Evolutionary conservation across 192 early-diverging fungal species (phyloP).

Genomic region (Spinellus fusiger): DNA sequence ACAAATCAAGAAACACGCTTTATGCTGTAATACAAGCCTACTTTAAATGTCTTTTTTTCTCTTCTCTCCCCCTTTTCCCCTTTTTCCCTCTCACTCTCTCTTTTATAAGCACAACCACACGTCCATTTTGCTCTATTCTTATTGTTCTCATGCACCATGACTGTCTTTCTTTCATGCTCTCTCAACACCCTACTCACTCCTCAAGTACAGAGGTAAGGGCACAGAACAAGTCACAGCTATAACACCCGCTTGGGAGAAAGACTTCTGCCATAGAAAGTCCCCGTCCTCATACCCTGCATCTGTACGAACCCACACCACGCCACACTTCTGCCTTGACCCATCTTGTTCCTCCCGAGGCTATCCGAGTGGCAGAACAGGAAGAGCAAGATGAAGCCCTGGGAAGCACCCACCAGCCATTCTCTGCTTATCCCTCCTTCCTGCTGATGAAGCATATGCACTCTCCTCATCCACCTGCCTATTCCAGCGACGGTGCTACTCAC

Average conservation of each 20-base stretch:
- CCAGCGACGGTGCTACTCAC: neutral
- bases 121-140: too few relatives aligned
- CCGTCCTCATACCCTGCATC: neutral
- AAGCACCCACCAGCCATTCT: conserved; percentile 11
- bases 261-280: neutral
- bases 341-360: conserved; percentile 27
- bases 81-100: too few relatives aligned
- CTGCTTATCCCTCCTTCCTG: conserved; percentile 14
- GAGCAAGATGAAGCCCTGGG: conserved; percentile 25
- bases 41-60: too few relatives aligned
- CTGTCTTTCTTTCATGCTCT: too few relatives aligned
- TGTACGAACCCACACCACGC: neutral
- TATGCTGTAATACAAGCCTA: too few relatives aligned
- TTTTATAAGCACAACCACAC: too few relatives aligned
- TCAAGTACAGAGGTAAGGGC: neutral
- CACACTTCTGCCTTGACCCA: conserved; percentile 49
- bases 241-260: neutral
- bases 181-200: neutral
- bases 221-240: too few relatives aligned
- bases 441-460: conserved; percentile 16
- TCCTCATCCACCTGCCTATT: neutral
- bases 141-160: too few relatives aligned
- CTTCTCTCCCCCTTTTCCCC: neutral
- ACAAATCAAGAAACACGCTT: too few relatives aligned
- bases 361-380: conserved; percentile 23